Evolutionary conservation across 371 early-diverging fungal species (phyloP), one percentile per base, ranked within the genome.

Genomic region (Mucor saturninus): DNA sequence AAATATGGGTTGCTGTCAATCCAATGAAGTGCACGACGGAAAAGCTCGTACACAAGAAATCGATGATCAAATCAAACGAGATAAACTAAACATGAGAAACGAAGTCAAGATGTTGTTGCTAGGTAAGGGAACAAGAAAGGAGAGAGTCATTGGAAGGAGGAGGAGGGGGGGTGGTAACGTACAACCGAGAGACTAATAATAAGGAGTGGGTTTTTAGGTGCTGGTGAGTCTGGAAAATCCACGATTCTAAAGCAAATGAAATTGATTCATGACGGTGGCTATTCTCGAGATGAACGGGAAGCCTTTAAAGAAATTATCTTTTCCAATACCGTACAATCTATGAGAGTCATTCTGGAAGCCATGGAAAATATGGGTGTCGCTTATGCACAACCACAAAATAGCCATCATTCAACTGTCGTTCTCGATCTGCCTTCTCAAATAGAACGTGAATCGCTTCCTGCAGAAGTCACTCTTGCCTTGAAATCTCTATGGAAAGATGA

Each of bases 171-270:
- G 21, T 21, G 21, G 21, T 0, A 21, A 21, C 21, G 21, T 21
- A 21, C 21, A 21, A 21, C 21, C 21, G 21, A 21, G 21, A 21
- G 21, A 21, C 21, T 21, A 21, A 42, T 10, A 14, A 5, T 10
- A 14, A 42, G 6, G 11, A 42, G 13, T 42, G n/a, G 11, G 13
- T 42, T 11, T 4, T 35, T 35, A 67, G 68, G 68, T 45, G 68
- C 68, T 50, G 68, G 68, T 38, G 68, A 97, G 80, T 95, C 97
- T 2, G 98, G 98, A 37, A 97, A 97, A 81, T 91, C 92, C 46
- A 97, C 98, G 32, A 93, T 97, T 59, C 80, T 97, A 59, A 97
- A 97, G 77, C 97, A 97, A 70, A 96, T 97, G 95, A 92, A 93
- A 74, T 83, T 96, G 28, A 95, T 97, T 62, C 97, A 97, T 76